Conservation (phyloP, 352 stramenopile genomes). For the Globisporangium takayamanum region DNA sequence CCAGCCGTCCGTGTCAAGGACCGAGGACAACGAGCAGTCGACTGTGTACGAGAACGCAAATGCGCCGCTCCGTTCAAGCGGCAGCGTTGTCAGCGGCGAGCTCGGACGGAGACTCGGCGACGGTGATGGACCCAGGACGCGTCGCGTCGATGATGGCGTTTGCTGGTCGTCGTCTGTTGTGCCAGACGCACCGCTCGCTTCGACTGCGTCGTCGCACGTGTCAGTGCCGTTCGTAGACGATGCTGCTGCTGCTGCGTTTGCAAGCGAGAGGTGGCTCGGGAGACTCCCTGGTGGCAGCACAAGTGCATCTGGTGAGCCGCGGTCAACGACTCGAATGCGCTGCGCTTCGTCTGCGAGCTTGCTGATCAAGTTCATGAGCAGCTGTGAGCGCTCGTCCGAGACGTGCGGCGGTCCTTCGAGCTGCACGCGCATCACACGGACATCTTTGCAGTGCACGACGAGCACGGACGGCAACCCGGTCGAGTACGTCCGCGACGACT, state of each 20-base stretch:
- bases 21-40: slow-evolving; percentile 16
- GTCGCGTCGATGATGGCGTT: slow-evolving; percentile 1
- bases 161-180: slow-evolving; percentile 2
- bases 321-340: slow-evolving; percentile 32
- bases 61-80: slow-evolving; percentile 43
- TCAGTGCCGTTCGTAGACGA: background rate
- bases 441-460: slow-evolving; percentile 73
- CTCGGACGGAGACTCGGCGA: slow-evolving; percentile 38
- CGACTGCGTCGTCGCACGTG: slow-evolving; percentile 2
- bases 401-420: slow-evolving; percentile 38
- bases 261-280: slow-evolving; percentile 7
- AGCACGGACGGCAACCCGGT: slow-evolving; percentile 49
- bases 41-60: slow-evolving; percentile 71
- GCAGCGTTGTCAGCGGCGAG: slow-evolving; percentile 18
- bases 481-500: slow-evolving; percentile 44
- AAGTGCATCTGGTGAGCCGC: slow-evolving; percentile 1
- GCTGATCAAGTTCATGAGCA: slow-evolving; percentile 39
- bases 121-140: slow-evolving; percentile 18
- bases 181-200: slow-evolving; percentile 1
- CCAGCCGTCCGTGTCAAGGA: slow-evolving; percentile 56
- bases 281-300: background rate
- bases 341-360: slow-evolving; percentile 55
- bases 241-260: background rate
- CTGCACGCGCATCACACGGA: slow-evolving; percentile 64
- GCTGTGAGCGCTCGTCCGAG: slow-evolving; percentile 48